phyloP scores from a whole-genome alignment of 2,329 filamentous ascomycete species.

The Fusarium armeniacum region DNA sequence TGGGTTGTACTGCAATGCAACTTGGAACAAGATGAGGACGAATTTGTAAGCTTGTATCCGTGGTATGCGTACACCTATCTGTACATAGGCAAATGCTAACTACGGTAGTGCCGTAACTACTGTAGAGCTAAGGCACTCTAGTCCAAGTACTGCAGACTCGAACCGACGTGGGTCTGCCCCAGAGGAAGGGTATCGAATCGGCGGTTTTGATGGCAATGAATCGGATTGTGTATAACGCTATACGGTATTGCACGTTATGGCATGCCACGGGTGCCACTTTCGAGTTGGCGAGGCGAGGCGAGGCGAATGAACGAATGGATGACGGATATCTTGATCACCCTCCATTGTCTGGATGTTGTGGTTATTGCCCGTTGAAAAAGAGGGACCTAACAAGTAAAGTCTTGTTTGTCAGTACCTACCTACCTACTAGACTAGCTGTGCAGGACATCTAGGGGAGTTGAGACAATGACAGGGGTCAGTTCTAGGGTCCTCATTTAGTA shows the following conservation, averaged over 20 bases:
- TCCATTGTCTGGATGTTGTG: constrained; percentile 14
- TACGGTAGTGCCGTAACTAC: constrained; percentile 24
- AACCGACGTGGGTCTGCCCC: constrained; percentile 38
- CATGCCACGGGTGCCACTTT: neutral
- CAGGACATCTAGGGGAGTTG: constrained; percentile 9
- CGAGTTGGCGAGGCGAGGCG: neutral
- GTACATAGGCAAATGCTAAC: neutral
- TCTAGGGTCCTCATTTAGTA: constrained; percentile 33
- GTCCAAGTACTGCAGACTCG: constrained; percentile 5
- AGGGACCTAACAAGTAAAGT: constrained; percentile 23
- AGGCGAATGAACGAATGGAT: constrained; percentile 17
- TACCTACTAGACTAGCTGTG: too few relatives aligned
- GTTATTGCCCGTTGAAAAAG: constrained; percentile 12
- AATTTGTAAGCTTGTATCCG: constrained; percentile 6
- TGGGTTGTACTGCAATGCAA: neutral
- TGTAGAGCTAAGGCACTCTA: constrained; percentile 8
- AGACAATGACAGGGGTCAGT: constrained; percentile 22
- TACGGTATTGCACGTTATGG: constrained; percentile 1
- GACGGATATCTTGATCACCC: constrained; percentile 12
- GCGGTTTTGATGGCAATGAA: constrained; percentile 35
- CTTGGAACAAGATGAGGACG: constrained; percentile 5
- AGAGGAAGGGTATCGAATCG: constrained; percentile 44
- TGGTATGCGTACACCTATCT: neutral
- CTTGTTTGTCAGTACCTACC: neutral
- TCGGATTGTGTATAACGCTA: constrained; percentile 1